A percentile compares a stretch with the other conserved stretches of the same genome.
Conservation (phyloP, 2,329 filamentous ascomycete species). For the Trichoderma breve region DNA sequence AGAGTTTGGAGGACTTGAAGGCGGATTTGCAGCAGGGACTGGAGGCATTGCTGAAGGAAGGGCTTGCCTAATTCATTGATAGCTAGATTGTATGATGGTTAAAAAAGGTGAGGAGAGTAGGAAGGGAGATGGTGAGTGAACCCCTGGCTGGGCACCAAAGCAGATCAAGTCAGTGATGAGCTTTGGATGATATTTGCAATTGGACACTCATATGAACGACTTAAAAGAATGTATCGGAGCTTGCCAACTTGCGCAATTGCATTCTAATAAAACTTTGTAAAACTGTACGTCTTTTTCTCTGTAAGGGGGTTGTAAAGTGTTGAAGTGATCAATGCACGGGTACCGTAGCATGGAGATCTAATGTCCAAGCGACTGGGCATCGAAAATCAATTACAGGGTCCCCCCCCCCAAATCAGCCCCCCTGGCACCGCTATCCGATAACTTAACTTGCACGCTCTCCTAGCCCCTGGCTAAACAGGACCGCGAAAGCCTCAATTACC, state of each 20-base stretch:
- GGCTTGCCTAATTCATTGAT: background rate
- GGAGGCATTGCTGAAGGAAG: constrained; percentile 44
- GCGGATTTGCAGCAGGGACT: constrained; percentile 71
- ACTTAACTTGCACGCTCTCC: background rate
- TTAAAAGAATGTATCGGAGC: background rate
- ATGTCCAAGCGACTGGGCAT: background rate
- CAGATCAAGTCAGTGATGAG: background rate
- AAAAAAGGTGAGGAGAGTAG: background rate
- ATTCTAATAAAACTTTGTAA: background rate
- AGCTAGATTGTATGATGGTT: background rate
- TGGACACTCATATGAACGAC: background rate
- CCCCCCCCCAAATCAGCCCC: background rate
- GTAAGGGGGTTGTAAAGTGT: background rate
- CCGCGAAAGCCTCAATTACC: constrained; percentile 6
- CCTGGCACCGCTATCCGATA: background rate
- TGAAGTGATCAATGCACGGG: background rate
- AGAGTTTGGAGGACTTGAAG: constrained; percentile 80
- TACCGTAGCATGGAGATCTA: background rate
- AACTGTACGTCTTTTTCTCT: background rate
- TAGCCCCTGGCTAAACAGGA: background rate
- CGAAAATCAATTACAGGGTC: background rate
- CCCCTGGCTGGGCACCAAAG: background rate
- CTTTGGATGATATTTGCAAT: background rate
- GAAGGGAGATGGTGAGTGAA: background rate
- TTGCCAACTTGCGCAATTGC: background rate